Base-by-base conservation (phyloP, 345 rosid species). In the Euphorbia pulcherrima region DNA sequence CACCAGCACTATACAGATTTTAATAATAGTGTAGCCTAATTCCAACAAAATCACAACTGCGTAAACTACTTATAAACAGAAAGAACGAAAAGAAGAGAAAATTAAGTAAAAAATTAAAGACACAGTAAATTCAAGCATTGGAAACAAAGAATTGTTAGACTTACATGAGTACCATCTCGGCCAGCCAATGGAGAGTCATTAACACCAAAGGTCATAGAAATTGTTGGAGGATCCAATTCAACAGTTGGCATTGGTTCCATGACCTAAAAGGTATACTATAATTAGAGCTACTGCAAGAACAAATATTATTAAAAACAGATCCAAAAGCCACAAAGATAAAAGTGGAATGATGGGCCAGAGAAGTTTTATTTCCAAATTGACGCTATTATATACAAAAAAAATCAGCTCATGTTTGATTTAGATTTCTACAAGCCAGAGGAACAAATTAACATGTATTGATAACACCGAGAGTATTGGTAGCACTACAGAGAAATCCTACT, bases 171-270 rank as follows among this genome's bases (percentile, higher is more conserved):
- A 67, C 99, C 99, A 83, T 89, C 96, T 70, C 87, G 95, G 70
- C 99, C 99, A 65, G 96, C 97, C 77, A 91, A 81, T 8, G 97
- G 95, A 85, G 99, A 94, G 80, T 94, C 97, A 69, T 94, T 94
- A 72, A 91, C 97, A 73, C 97, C 84, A 74, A 94, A 94, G 39
- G 97, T 94, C 99, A 94, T 94, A 72, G 99, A 94, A 81, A 94
- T 94, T 62, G 99, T 94, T 68, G 97, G 99, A 50, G 99, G 99
- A 63, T 94, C 99, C 84, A 94, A 77, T 80, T 85, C 97, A 65
- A 89, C 72, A 56, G 88, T 71, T 17, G 99, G 97, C 70, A 94
- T 85, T 53, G 99, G 87, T 78, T 78, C 72, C 82, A 79, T 84
- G 68, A 94, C 92, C 97, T 91, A 73, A 44, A 27, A 78, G 71